Base-by-base conservation (phyloP, 176 grass and related monocot genomes). In the Carex cristatella region DNA sequence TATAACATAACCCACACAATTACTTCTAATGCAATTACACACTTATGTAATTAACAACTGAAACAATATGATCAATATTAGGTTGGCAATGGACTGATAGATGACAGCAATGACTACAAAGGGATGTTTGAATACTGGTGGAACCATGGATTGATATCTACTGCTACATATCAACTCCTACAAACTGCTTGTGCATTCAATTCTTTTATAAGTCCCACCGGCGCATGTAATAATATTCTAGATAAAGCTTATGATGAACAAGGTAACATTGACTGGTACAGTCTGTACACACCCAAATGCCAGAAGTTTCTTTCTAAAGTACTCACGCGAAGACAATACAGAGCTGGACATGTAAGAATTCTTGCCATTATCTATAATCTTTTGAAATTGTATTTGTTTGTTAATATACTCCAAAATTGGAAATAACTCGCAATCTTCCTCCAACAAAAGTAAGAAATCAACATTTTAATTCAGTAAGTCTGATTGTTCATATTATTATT, bases 51-150 rank as follows among this genome's bases (percentile, higher is more conserved):
- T 56, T 32, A 13, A 33, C 73, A 14, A 78, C 1, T 55, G 27
- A 78, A 78, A 27, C 15, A 13, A 32, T 51, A 15, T 4, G 15
- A 78, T 10, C n/a, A 35, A 5, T 62, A 86, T 4, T 82, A 98
- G 93, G 95, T 98, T 2, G 95, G 93, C 9, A 98, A 98, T 81
- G 95, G 83, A 0, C 91, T 98, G 12, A 93, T 73, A 10, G 91
- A 94, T 0, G 95, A 94, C 86, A 94, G 93, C 76, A 80, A 98
- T 67, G 95, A 98, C 58, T 98, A 85, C 28, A 38, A 90, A 31
- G 95, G 95, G 13, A 88, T 91, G 1, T 93, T 94, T 12, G 95
- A 98, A 86, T 93, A 91, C 56, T 98, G 95, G 93, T 98, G 95
- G 95, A 94, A 88, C 16, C 95, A 98, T 35, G 95, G 95, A 44